These are phyloP conservation scores for Stygiomarasmius scandens DNA, from an alignment of 1,284 basidiomycete genomes.

Conservation along the genomic window DNA sequence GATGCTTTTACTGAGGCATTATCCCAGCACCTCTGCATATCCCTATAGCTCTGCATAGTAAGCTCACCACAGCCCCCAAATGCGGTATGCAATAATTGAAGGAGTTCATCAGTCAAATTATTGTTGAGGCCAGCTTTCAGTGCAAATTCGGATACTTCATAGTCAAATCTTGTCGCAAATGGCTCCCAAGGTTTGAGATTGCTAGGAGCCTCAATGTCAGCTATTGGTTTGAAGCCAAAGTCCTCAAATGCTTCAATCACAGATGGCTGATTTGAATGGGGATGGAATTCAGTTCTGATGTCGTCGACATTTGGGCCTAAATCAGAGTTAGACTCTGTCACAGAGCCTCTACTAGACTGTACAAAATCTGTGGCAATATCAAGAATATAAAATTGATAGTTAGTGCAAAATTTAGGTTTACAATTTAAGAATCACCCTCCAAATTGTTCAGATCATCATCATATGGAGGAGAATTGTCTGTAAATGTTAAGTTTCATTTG, in stretches of 20 bases:
- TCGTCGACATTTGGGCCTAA: too few species aligned
- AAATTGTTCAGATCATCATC: too few species aligned
- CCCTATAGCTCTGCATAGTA: neutral
- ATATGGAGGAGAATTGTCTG: too few species aligned
- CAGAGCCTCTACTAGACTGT: too few species aligned
- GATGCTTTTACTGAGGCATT: neutral
- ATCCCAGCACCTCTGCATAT: neutral
- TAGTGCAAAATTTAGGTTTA: too few species aligned
- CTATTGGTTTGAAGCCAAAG: neutral
- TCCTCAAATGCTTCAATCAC: neutral
- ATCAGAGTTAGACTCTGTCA: too few species aligned
- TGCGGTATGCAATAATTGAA: neutral
- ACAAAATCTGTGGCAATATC: too few species aligned
- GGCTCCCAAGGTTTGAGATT: conserved; percentile 17
- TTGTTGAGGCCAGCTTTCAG: neutral
- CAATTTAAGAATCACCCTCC: too few species aligned
- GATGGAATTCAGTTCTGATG: conserved; percentile 6
- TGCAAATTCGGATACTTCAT: conserved; percentile 28
- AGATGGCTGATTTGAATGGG: neutral
- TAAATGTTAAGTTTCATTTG: too few species aligned
- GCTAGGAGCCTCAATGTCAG: neutral
- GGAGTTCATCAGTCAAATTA: neutral
- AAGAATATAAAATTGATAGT: too few species aligned
- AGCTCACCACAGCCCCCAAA: neutral
- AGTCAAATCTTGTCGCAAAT: conserved; percentile 23